phyloP scores from a whole-genome alignment of 73 alveolate genomes.

The Durusdinium trenchii region DNA sequence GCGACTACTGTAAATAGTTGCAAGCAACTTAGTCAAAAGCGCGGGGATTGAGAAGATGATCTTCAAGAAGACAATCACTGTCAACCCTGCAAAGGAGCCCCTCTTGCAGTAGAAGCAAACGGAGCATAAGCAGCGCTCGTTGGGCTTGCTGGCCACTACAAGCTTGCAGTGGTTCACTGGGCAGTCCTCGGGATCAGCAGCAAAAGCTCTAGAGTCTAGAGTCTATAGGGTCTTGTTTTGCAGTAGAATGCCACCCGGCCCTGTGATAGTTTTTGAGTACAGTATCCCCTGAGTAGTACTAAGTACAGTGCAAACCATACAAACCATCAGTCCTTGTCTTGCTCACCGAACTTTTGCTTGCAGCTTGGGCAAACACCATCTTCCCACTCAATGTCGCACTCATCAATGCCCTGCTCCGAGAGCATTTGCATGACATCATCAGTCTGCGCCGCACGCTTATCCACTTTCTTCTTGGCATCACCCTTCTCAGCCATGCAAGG shows the following conservation, averaged over 20 bases:
- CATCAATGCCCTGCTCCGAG: not conserved
- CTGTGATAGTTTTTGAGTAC: no score
- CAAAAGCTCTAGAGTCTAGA: not conserved
- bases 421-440: not conserved
- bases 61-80: not conserved
- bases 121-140: not conserved
- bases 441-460: not conserved
- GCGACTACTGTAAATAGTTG: not conserved
- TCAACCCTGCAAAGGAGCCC: not conserved
- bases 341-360: not conserved
- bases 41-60: not conserved
- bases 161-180: not conserved
- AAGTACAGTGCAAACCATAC: no score
- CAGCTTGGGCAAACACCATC: not conserved
- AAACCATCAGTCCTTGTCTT: not conserved
- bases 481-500: not conserved
- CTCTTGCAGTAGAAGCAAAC: slow-evolving; percentile 12
- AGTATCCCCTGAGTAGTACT: no score
- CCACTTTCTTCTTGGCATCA: not conserved
- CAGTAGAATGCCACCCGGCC: no score
- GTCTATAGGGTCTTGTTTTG: not conserved
- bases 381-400: not conserved
- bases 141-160: not conserved
- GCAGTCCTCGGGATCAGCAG: not conserved
- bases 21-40: not conserved